These are phyloP conservation scores for Phycomyces nitens DNA, from an alignment of 192 early-diverging fungal species.

Conservation along the genomic window DNA sequence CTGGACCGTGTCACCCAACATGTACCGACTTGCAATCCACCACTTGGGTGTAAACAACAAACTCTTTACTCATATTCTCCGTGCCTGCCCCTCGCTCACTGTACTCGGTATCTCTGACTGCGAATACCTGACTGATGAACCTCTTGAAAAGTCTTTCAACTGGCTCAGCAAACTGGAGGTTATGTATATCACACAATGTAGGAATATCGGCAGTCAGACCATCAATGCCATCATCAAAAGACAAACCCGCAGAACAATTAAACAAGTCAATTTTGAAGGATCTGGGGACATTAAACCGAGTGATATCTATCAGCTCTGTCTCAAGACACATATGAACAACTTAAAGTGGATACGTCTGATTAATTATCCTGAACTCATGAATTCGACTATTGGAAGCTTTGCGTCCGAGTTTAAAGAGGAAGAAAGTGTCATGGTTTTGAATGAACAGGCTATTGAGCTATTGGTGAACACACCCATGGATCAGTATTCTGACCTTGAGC, in stretches of 20 bases:
- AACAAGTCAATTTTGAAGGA: neutral
- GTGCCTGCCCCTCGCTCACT: neutral
- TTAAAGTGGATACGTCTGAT: neutral
- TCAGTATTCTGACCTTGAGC: neutral
- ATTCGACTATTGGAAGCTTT: neutral
- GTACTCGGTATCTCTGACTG: slow-evolving; percentile 6
- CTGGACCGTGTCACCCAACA: too few relatives aligned
- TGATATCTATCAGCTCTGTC: slow-evolving; percentile 1
- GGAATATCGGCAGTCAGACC: neutral
- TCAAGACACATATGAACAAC: neutral
- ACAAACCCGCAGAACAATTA: neutral
- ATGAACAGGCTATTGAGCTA: neutral
- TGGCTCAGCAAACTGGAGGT: neutral
- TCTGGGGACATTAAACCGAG: slow-evolving; percentile 2
- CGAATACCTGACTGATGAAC: neutral
- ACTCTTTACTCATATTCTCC: neutral
- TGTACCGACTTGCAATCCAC: too few relatives aligned
- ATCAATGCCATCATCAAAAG: neutral
- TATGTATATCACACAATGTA: neutral
- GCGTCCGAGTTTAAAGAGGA: neutral
- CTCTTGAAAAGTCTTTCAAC: neutral
- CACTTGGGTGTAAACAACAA: neutral
- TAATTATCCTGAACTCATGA: neutral
- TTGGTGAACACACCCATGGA: neutral
- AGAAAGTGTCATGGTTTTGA: neutral